phyloP scores from a whole-genome alignment of 1,284 basidiomycete genomes.

The Microbotryomycetes sp. region DNA sequence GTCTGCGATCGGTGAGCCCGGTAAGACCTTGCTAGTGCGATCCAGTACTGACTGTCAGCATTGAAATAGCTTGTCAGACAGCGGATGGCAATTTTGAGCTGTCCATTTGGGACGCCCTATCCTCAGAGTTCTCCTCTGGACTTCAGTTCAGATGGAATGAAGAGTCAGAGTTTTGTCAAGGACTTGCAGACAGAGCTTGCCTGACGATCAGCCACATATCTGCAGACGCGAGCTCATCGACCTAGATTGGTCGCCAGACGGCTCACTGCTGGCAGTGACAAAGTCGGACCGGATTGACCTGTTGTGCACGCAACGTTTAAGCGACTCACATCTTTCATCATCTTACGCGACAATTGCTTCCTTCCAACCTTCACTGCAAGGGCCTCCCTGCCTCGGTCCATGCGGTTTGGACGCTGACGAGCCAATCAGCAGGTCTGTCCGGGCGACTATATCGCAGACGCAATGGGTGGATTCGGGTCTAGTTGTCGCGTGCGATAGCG shows the following conservation, averaged over 20 bases:
- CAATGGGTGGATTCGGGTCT: constrained; percentile 73
- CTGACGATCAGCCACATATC: too few relatives aligned
- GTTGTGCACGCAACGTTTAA: constrained; percentile 5
- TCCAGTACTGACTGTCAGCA: too few relatives aligned
- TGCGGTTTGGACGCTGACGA: too few relatives aligned
- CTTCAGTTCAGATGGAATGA: constrained; percentile 22
- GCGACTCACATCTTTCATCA: constrained; percentile 1
- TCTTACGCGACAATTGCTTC: not conserved
- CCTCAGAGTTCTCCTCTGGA: constrained; percentile 86
- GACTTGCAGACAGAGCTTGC: too few relatives aligned
- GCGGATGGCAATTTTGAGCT: constrained; percentile 65
- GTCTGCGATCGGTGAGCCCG: too few relatives aligned
- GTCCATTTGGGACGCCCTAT: constrained; percentile 88
- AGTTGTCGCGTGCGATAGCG: constrained; percentile 59
- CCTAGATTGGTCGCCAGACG: constrained; percentile 19
- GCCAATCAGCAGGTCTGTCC: constrained; percentile 64
- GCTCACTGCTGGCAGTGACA: constrained; percentile 7
- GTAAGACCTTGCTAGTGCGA: too few relatives aligned
- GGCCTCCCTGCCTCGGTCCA: not conserved
- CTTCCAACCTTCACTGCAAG: too few relatives aligned
- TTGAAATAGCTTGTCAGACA: not conserved
- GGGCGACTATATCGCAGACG: constrained; percentile 70
- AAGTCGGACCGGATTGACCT: constrained; percentile 5
- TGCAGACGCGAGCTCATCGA: constrained; percentile 1
- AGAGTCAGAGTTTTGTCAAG: constrained; percentile 3